Base-by-base conservation (phyloP, 2,329 filamentous ascomycete species). In the Trichoderma asperellum region DNA sequence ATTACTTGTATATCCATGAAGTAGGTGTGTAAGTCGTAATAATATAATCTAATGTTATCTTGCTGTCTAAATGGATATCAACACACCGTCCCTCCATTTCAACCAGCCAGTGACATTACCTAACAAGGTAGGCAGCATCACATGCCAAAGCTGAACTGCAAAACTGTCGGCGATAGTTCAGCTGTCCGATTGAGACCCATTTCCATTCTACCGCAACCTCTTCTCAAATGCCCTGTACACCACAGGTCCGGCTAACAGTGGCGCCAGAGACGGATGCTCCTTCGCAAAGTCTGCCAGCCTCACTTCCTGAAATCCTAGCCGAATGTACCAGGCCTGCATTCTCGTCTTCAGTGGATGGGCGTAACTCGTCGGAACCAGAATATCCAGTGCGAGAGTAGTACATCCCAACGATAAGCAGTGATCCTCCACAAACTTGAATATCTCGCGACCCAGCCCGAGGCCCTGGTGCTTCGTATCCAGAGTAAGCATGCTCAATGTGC, bases 181-280 rank as follows among this genome's bases (percentile, higher is more conserved):
- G n/a, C 37, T 16, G 21, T 43, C 16, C 34, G 32, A 14, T 34
- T 21, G 24, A 21, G 8, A 6, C 12, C 16, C 10, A 10, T 10
- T 4, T 34, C 49, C 62, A 16, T 47, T 47, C 68, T 64, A 68
- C 14, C 32, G 18, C 37, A 73, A 47, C 32, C 63, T 60, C 70
- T 79, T 79, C 43, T 77, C 76, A 37, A 78, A 77, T 1, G 77
- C 65, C 34, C 69, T 73, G 16, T 77, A 77, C 6, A 77, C 76
- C 0, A 72, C 73, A 1, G 77, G 77, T 0, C 75, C 77, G 0
- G 72, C 66, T 21, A 79, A 65, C 10, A 75, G 40, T 10, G 73
- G 71, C 1, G 72, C 74, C 29, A 79, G 49, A 1, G 71, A 71
- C 4, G 77, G 77, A 40, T 78, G 77, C 7, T 78, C 76, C 0